Evolutionary conservation across 164 flowering plant genomes (phyloP).

Genomic region (Vitis cinerea): DNA sequence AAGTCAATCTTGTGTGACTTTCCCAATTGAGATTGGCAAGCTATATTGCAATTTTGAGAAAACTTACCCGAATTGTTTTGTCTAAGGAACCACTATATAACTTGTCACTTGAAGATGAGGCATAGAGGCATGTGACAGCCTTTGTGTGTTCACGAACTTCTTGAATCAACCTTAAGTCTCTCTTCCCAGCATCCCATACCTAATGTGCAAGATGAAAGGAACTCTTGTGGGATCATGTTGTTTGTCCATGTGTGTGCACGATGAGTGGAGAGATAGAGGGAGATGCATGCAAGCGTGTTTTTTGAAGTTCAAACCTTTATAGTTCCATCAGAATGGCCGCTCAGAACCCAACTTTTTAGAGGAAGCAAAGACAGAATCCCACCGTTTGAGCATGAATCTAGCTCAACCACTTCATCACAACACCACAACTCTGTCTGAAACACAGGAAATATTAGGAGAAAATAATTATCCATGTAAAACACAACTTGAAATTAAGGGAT

Average conservation of each 20-base stretch:
- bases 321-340: slow-evolving; percentile 79
- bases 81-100: slow-evolving; percentile 78
- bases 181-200: slow-evolving; percentile 69
- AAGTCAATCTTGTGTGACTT: not conserved
- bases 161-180: slow-evolving; percentile 49
- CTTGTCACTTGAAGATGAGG: slow-evolving; percentile 54
- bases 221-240: no score
- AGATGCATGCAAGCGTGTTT: not conserved
- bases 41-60: not conserved
- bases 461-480: not conserved
- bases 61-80: slow-evolving; percentile 68
- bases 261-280: not conserved
- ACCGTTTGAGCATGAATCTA: slow-evolving; percentile 53
- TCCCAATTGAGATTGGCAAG: not conserved
- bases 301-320: slow-evolving; percentile 45
- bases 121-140: slow-evolving; percentile 61
- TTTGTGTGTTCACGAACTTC: slow-evolving; percentile 64
- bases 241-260: no score
- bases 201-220: slow-evolving; percentile 9
- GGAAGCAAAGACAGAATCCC: slow-evolving; percentile 59
- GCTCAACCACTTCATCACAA: slow-evolving; percentile 43
- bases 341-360: slow-evolving; percentile 45
- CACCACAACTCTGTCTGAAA: slow-evolving; percentile 68
- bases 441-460: not conserved
- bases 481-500: not conserved